These are phyloP conservation scores for Dictyostelium firmibasis DNA, from an alignment of 78 protist species.

Conservation along the genomic window DNA sequence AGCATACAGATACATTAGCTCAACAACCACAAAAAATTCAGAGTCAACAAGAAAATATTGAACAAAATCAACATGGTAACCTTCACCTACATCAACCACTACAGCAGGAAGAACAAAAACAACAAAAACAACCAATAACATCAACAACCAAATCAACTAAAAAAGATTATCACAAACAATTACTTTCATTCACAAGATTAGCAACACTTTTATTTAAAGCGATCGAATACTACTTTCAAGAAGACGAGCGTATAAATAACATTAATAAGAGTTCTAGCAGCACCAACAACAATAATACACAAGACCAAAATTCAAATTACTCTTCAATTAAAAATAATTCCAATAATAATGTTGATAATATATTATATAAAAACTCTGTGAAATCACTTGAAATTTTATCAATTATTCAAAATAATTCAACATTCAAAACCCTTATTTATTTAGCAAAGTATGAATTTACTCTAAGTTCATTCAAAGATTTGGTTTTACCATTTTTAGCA, in stretches of 20 bases:
- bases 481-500: not conserved
- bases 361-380: conserved; percentile 12
- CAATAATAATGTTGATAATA: not conserved
- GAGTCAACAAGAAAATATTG: not conserved
- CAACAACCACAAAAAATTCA: not conserved
- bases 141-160: not conserved
- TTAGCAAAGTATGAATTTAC: conserved; percentile 17
- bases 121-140: not conserved
- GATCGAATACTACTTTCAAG: not conserved
- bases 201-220: conserved; percentile 19
- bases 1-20: not conserved
- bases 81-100: not conserved
- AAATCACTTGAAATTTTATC: conserved; percentile 14
- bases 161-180: conserved; percentile 2
- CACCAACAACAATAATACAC: not conserved
- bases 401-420: not conserved
- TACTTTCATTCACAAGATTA: conserved; percentile 11
- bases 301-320: not conserved
- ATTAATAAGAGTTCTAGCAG: not conserved
- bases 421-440: not conserved
- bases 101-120: not conserved
- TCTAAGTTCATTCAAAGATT: not conserved
- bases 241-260: not conserved
- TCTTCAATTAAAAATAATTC: not conserved
- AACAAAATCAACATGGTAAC: not conserved